Evolutionary conservation across 805 yeast species (phyloP), one percentile per base, ranked within the genome.

Genomic region (Saccharomycopsis lassenensis): DNA sequence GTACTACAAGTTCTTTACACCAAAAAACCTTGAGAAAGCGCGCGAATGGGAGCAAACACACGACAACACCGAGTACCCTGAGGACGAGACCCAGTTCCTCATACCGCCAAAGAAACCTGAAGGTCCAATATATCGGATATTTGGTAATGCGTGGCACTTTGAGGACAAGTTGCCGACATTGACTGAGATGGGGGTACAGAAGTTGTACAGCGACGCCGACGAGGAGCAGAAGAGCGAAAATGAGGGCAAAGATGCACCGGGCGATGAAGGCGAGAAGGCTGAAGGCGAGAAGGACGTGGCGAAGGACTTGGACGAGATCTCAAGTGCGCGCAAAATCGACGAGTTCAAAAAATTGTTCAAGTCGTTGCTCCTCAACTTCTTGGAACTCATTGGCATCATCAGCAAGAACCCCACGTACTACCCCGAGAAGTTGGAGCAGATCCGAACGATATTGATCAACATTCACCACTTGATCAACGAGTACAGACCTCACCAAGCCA

Each of bases 401-500:
- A 65, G 82, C 4, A 67, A 76, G 7, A 74, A 81, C 41, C 96
- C 98, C 1, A 67, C 69, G 16, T 61, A 70, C 41, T 73, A 67
- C 45, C 67, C 68, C 2, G 55, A 58, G 4, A 81, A 84, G 48
- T 71, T 86, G 19, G 94, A 86, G 45, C 74, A 84, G 46, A 72
- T 91, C 25, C 71, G 93, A 44, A 67, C 79, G 10, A 74, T 89
- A 7, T 61, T 91, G 35, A 79, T 89, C 52, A 91, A 91, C 52
- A 76, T 91, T 45, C 96, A 91, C 54, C 97, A 91, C 55, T 61
- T 91, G 24, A 60, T 91, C 40, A 91, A 91, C 54, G 86, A 87
- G 35, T 91, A 91, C 57, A 65, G 98, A 43, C 91, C 96, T 2
- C 97, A 91, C 56, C 98, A 91, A 53, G 80, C 94, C 3, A 66